A percentile compares a stretch with the other conserved stretches of the same genome.
Conservation (phyloP, 306 rosid genomes). For the Cucumis melo region DNA sequence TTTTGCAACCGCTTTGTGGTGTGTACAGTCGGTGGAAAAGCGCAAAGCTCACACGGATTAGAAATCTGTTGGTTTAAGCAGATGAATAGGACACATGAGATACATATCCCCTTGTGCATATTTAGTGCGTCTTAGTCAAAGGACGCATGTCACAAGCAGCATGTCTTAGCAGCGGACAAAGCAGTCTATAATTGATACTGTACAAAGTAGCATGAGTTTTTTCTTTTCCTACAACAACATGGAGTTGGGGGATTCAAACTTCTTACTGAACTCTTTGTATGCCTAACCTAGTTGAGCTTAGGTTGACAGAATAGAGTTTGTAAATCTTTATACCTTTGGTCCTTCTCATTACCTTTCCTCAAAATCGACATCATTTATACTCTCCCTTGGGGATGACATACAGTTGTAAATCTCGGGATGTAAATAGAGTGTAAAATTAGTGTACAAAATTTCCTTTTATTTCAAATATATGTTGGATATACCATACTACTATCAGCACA, state of each 20-base stretch:
- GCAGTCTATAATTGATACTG: not conserved
- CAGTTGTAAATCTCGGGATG: not conserved
- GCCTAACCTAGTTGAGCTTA: not conserved
- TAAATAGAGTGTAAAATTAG: not conserved
- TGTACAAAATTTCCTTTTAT: not conserved
- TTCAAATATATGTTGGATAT: not conserved
- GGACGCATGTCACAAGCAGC: not conserved
- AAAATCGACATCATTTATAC: not conserved
- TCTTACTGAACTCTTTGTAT: no score
- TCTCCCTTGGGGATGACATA: no score
- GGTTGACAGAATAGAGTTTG: not conserved
- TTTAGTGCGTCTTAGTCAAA: not conserved
- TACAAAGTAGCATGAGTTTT: not conserved
- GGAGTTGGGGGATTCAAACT: not conserved
- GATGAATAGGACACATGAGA: not conserved
- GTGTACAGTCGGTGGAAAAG: not conserved
- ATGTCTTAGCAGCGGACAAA: not conserved
- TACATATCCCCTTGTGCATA: not conserved
- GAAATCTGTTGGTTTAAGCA: not conserved
- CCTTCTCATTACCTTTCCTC: not conserved
- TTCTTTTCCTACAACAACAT: not conserved
- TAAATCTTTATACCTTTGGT: not conserved
- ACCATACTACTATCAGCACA: no score
- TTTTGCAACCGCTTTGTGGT: not conserved
- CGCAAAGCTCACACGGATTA: constrained; percentile 2